These are phyloP conservation scores for Aspergillus ruber DNA, from an alignment of 2,329 filamentous ascomycete species.

Conservation along the genomic window DNA sequence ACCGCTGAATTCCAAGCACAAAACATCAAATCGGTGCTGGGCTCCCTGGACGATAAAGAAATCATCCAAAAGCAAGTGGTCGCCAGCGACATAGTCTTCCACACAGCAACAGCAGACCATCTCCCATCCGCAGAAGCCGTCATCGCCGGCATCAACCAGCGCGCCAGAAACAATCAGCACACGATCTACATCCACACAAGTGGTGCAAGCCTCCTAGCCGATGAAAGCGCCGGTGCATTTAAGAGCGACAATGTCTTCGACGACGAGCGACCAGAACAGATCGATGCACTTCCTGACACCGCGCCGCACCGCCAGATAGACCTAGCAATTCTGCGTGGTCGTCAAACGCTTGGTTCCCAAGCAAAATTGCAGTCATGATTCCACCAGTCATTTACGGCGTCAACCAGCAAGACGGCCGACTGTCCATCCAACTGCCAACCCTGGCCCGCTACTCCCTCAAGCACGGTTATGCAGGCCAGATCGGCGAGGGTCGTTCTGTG, in stretches of 20 bases:
- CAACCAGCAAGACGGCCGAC: slow-evolving; percentile 36
- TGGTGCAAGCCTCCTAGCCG: not conserved
- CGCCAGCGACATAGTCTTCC: slow-evolving; percentile 42
- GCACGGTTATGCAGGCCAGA: slow-evolving; percentile 41
- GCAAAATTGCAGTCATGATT: slow-evolving; percentile 7
- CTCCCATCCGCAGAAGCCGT: slow-evolving; percentile 41
- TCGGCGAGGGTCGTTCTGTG: slow-evolving; percentile 39
- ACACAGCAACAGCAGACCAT: slow-evolving; percentile 47
- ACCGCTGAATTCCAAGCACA: slow-evolving; percentile 37
- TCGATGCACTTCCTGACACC: not conserved
- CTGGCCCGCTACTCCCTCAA: slow-evolving; percentile 45
- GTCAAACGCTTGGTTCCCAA: not conserved
- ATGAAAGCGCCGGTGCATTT: not conserved
- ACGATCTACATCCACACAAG: slow-evolving; percentile 45
- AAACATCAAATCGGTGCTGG: slow-evolving; percentile 12
- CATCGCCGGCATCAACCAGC: slow-evolving; percentile 37
- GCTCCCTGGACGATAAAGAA: not conserved
- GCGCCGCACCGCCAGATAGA: not conserved
- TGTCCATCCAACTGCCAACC: slow-evolving; percentile 45
- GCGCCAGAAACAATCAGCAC: slow-evolving; percentile 28
- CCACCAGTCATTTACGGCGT: slow-evolving; percentile 20
- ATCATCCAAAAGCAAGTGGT: slow-evolving; percentile 21
- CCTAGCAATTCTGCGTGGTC: not conserved
- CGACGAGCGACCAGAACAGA: not conserved
- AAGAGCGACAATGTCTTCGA: not conserved